Evolutionary conservation across 208 protist genomes (phyloP).

Genomic region (Crithidia expoeki): DNA sequence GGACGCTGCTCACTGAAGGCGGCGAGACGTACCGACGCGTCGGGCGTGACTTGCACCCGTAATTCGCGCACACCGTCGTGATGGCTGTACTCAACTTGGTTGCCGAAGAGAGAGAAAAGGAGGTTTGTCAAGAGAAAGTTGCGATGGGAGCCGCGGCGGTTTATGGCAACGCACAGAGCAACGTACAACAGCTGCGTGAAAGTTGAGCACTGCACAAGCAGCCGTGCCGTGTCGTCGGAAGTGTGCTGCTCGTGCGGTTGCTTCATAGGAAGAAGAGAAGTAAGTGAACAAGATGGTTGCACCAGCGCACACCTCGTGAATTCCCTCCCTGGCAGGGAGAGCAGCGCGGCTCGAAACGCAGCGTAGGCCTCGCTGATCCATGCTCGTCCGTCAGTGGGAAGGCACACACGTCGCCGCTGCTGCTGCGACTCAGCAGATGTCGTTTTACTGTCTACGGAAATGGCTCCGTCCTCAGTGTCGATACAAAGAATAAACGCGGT

Average conservation of each 20-base stretch:
- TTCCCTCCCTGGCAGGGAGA: not conserved
- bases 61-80: not conserved
- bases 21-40: not conserved
- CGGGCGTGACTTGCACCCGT: not conserved
- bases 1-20: not conserved
- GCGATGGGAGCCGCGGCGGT: not conserved
- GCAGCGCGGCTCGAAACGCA: not conserved
- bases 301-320: too few relatives aligned
- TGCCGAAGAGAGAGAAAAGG: not conserved
- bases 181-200: slow-evolving; percentile 11
- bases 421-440: not conserved
- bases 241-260: too few relatives aligned
- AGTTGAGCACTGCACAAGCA: slow-evolving; percentile 6
- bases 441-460: not conserved
- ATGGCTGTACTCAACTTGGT: not conserved
- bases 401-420: not conserved
- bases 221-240: not conserved
- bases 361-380: slow-evolving; percentile 10
- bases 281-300: too few relatives aligned
- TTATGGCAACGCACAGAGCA: not conserved
- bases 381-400: not conserved
- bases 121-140: not conserved
- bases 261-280: too few relatives aligned
- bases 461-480: not conserved
- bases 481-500: not conserved